A percentile compares a stretch with the other conserved stretches of the same genome.
phyloP scores from a whole-genome alignment of 2,329 filamentous ascomycete genomes.

The Ophiobolus disseminans region DNA sequence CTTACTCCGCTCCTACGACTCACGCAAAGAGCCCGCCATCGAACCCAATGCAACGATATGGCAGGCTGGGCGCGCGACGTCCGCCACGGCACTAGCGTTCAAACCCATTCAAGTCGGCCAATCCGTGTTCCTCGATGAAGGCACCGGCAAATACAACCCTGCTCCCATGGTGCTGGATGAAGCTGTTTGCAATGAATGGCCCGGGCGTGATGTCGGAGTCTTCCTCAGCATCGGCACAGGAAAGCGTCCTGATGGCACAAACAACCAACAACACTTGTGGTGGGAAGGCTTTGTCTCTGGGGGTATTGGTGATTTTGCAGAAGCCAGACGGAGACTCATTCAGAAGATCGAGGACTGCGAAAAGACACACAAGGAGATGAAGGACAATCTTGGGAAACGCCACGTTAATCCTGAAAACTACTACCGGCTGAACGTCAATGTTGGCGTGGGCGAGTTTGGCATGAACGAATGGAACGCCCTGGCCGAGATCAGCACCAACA shows the following conservation, averaged over 20 bases:
- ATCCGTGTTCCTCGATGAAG: conserved; percentile 92
- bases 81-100: conserved; percentile 88
- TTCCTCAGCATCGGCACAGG: conserved; percentile 96
- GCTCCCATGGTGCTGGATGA: conserved; percentile 86
- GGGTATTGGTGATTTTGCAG: conserved; percentile 83
- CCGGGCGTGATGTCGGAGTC: conserved; percentile 87
- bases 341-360: conserved; percentile 96
- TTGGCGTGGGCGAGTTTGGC: conserved; percentile 94
- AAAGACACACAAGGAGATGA: conserved; percentile 86
- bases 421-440: conserved; percentile 94
- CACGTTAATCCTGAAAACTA: conserved; percentile 89
- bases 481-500: conserved; percentile 94
- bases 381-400: conserved; percentile 76
- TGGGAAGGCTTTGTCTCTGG: conserved; percentile 83
- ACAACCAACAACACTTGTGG: conserved; percentile 76
- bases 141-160: conserved; percentile 89
- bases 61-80: conserved; percentile 96
- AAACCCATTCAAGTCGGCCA: conserved; percentile 95
- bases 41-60: conserved; percentile 96
- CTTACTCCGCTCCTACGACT: conserved; percentile 92
- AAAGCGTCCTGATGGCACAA: conserved; percentile 76
- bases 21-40: conserved; percentile 84
- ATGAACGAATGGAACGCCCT: conserved; percentile 98
- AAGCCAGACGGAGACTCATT: conserved; percentile 83
- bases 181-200: conserved; percentile 91